These are phyloP conservation scores for Nicotiana tomentosiformis DNA, from an alignment of 257 asterid species.

Conservation along the genomic window DNA sequence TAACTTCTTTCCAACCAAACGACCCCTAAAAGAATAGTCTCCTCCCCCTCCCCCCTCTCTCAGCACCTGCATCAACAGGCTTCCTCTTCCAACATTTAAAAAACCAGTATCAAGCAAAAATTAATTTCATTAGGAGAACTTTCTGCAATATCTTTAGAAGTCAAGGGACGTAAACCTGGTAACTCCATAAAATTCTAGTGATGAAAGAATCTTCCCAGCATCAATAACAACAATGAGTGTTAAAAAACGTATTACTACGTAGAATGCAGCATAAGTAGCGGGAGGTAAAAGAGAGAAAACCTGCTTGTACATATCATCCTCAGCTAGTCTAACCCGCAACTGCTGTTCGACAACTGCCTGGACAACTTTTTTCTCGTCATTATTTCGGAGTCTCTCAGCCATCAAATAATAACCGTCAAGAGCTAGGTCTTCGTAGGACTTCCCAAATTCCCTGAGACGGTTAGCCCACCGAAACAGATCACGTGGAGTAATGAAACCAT, in stretches of 20 bases:
- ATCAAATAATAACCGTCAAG: conserved; percentile 81
- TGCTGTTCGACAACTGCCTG: conserved; percentile 62
- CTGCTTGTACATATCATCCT: conserved; percentile 60
- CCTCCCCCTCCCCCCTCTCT: background rate
- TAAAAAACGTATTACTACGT: background rate
- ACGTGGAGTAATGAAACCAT: conserved; percentile 95
- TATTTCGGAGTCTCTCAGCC: conserved; percentile 92
- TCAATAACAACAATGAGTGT: background rate
- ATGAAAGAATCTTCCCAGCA: background rate
- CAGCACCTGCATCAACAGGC: background rate
- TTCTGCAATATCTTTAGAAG: background rate
- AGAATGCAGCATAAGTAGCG: background rate
- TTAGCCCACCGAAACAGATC: conserved; percentile 96
- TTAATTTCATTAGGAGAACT: background rate
- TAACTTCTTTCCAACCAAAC: no score
- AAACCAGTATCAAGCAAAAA: background rate
- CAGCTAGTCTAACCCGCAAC: conserved; percentile 42
- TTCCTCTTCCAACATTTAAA: background rate
- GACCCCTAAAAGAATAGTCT: no score
- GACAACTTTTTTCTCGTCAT: conserved; percentile 60
- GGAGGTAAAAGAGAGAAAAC: conserved; percentile 29
- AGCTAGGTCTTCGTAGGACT: conserved; percentile 67
- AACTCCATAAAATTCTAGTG: background rate
- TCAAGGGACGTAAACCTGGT: background rate
- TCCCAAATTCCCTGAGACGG: conserved; percentile 53